phyloP scores from a whole-genome alignment of 2,329 filamentous ascomycete species.

The Davidsoniella virescens region DNA sequence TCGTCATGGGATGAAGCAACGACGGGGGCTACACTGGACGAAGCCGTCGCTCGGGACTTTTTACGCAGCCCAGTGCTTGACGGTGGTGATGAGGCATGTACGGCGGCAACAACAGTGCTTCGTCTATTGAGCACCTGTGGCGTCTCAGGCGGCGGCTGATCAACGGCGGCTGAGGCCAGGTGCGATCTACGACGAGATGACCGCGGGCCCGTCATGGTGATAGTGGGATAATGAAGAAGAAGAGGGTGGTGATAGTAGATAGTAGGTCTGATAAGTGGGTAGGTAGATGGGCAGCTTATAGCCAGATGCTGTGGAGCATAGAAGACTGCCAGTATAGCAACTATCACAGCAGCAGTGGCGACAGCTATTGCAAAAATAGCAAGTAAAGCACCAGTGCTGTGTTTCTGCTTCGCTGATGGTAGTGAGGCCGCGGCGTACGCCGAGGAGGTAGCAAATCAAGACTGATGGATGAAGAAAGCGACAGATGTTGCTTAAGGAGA shows the following conservation, averaged over 20 bases:
- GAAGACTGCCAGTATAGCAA: background rate
- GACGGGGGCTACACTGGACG: background rate
- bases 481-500: no score
- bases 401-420: no score
- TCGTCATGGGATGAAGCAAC: conserved; percentile 3
- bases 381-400: no score
- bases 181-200: conserved; percentile 5
- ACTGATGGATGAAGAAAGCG: no score
- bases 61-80: background rate
- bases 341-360: no score
- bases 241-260: no score
- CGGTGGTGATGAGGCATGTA: background rate
- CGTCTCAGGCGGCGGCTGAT: background rate
- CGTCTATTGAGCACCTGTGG: background rate
- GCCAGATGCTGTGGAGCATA: conserved; percentile 5
- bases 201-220: conserved; percentile 1
- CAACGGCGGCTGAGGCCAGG: background rate
- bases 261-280: background rate
- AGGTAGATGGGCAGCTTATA: background rate
- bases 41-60: background rate
- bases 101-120: background rate
- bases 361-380: no score
- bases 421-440: no score
- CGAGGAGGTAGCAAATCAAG: no score
- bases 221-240: background rate